Percentiles rank a stretch among this genome's conserved stretches.
Conservation (phyloP, 1,139 yeast species). For the Pichiaceae sp. region DNA sequence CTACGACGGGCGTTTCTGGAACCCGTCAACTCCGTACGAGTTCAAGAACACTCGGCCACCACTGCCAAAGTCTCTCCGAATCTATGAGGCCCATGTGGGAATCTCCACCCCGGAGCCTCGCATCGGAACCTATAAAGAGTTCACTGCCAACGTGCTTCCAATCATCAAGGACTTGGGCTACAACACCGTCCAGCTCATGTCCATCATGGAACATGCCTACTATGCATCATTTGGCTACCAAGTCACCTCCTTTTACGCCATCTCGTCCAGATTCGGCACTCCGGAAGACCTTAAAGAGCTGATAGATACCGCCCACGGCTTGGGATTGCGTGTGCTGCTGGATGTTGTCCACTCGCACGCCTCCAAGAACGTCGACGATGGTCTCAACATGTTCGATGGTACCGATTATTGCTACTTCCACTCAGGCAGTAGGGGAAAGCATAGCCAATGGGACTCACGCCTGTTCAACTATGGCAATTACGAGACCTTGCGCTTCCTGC, state of each 20-base stretch:
- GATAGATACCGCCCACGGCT: conserved; percentile 82
- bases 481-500: conserved; percentile 80
- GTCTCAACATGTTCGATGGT: conserved; percentile 89
- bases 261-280: conserved; percentile 82
- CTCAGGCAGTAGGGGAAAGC: conserved; percentile 74
- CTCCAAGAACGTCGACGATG: conserved; percentile 89
- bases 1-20: conserved; percentile 92
- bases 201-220: conserved; percentile 97
- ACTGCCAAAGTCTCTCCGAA: conserved; percentile 53
- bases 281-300: conserved; percentile 91
- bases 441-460: conserved; percentile 92
- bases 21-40: conserved; percentile 52
- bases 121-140: conserved; percentile 78
- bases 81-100: conserved; percentile 95
- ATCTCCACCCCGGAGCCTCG: conserved; percentile 87
- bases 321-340: conserved; percentile 78
- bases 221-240: conserved; percentile 97
- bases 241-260: conserved; percentile 85
- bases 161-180: conserved; percentile 77
- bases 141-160: conserved; percentile 76
- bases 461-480: conserved; percentile 84
- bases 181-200: conserved; percentile 93
- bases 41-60: conserved; percentile 61
- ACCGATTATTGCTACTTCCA: conserved; percentile 94
- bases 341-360: conserved; percentile 97